Percentiles rank a stretch among this genome's conserved stretches.
Conservation (phyloP, 495 filamentous ascomycete genomes). For the Aspergillus nanangensis region DNA sequence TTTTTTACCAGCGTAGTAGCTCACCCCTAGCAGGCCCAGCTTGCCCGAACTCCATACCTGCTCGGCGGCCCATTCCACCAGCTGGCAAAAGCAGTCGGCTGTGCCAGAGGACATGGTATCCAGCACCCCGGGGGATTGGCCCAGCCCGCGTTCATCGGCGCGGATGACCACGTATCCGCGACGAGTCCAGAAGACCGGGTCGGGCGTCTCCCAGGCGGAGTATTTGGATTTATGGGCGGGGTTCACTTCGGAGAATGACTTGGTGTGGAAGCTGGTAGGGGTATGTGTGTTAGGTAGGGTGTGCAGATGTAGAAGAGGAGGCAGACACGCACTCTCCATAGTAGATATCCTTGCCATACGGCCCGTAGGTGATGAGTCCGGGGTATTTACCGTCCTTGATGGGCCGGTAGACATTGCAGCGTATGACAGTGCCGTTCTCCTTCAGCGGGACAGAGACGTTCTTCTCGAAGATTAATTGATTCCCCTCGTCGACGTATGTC, state of each 20-base stretch:
- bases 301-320: not conserved
- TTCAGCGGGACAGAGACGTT: no score
- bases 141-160: conserved; percentile 55
- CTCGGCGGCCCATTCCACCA: conserved; percentile 59
- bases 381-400: conserved; percentile 24
- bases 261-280: conserved; percentile 22
- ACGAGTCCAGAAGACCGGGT: conserved; percentile 57
- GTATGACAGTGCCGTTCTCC: no score
- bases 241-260: conserved; percentile 49
- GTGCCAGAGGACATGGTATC: conserved; percentile 60
- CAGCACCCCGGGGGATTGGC: conserved; percentile 53
- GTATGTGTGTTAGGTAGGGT: not conserved
- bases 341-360: conserved; percentile 59
- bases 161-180: conserved; percentile 57
- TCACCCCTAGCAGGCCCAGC: conserved; percentile 58
- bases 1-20: conserved; percentile 49
- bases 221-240: conserved; percentile 43
- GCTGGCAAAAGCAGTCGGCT: conserved; percentile 54
- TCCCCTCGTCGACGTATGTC: not conserved
- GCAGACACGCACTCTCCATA: conserved; percentile 20
- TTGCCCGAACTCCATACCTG: conserved; percentile 59
- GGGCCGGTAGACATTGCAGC: conserved; percentile 39
- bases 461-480: not conserved
- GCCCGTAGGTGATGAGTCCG: conserved; percentile 42
- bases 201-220: conserved; percentile 62